Base-by-base conservation (phyloP, 2,329 filamentous ascomycete genomes). In the Penicillium psychrosexuale region DNA sequence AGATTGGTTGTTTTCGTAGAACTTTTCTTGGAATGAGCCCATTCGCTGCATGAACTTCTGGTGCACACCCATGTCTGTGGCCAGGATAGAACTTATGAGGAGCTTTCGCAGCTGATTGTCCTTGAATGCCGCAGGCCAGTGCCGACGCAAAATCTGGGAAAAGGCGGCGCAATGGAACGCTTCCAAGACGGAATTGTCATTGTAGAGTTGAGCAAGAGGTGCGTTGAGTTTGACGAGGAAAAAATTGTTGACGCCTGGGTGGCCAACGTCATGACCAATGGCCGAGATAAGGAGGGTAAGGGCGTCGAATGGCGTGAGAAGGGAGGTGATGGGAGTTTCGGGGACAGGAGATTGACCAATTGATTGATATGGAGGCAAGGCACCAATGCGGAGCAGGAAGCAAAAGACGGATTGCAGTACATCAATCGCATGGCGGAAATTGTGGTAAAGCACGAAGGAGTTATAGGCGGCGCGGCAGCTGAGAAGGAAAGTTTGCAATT, bases 161-260 rank as follows among this genome's bases (percentile, higher is more conserved):
- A 93, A 99, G 2, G 94, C 94, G 1, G 94, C 94, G 69, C 94
- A 97, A 71, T 99, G 94, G 67, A 97, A 99, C 0, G 93, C 95
- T 74, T 99, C 94, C 36, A 99, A 81, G 15, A 99, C 94, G 1
- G 94, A 97, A 53, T 90, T 89, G 72, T 99, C 94, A 68, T 97
- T 97, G 78, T 97, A 99, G 13, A 97, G 80, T 72, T 97, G 92
- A 12, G 94, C 94, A 28, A 99, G 79, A 1, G 94, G 93, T 17
- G 94, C 90, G 69, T 97, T 96, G 31, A 97, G 82, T 31, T 90
- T 91, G 17, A 96, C 86, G 5, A 99, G 80, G 69, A 99, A 99
- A 30, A 93, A 91, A 70, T 99, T 99, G 77, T 97, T 99, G 67
- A 99, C 94, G 52, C 94, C 94, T 0, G 94, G 94, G 70, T 99